phyloP scores from a whole-genome alignment of 768 basidiomycete species.

The Amanita fuliginea region DNA sequence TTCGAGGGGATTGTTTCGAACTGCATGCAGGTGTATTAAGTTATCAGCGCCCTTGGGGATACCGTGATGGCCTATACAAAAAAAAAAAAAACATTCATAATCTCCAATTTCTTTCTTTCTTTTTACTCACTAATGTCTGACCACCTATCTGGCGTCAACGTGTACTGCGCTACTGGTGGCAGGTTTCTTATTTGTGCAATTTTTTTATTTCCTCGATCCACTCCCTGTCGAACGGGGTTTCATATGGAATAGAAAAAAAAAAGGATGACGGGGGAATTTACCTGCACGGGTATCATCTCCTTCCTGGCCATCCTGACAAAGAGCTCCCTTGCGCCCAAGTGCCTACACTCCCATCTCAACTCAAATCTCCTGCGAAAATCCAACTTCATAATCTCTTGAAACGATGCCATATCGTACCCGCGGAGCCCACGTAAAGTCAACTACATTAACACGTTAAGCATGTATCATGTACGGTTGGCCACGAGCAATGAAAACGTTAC shows the following conservation, averaged over 20 bases:
- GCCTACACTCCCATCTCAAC: constrained; percentile 15
- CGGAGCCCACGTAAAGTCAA: not conserved
- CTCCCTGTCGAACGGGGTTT: not conserved
- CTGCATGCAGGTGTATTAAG: not conserved
- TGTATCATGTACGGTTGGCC: too few species aligned
- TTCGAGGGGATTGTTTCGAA: not conserved
- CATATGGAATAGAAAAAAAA: not conserved
- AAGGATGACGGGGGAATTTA: constrained; percentile 5
- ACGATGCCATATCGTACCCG: constrained; percentile 1
- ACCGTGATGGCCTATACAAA: not conserved
- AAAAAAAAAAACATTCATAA: not conserved
- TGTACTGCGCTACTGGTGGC: not conserved
- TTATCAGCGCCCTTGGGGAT: not conserved
- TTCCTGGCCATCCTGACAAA: constrained; percentile 16
- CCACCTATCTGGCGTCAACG: not conserved
- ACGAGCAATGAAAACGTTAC: constrained; percentile 28
- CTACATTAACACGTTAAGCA: not conserved
- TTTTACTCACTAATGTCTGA: not conserved
- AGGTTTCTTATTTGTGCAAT: not conserved
- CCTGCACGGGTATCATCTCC: constrained; percentile 16
- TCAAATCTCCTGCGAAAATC: constrained; percentile 15
- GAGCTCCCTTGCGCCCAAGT: constrained; percentile 10
- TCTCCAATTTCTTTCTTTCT: not conserved
- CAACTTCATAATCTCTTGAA: constrained; percentile 10
- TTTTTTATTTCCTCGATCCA: constrained; percentile 1